phyloP scores from a whole-genome alignment of 2,329 filamentous ascomycete species.

The Zasmidium cellare region DNA sequence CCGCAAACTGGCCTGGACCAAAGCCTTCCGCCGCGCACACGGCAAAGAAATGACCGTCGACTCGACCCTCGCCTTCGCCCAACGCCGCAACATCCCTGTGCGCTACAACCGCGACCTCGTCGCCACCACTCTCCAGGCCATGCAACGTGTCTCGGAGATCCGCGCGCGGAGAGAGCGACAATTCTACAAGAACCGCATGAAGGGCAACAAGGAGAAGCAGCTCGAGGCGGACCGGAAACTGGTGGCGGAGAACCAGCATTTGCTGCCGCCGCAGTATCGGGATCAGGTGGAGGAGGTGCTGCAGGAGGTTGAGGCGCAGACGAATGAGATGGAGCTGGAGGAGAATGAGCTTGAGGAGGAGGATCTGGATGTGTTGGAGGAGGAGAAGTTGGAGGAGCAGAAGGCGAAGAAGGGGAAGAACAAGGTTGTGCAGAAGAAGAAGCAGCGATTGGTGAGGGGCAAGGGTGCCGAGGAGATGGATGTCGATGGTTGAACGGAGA shows the following conservation, averaged over 20 bases:
- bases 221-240: slow-evolving; percentile 79
- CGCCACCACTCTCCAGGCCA: slow-evolving; percentile 82
- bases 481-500: slow-evolving; percentile 33
- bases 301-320: slow-evolving; percentile 55
- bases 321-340: slow-evolving; percentile 55
- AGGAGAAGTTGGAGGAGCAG: slow-evolving; percentile 41
- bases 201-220: slow-evolving; percentile 82
- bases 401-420: slow-evolving; percentile 27
- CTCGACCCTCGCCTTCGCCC: slow-evolving; percentile 86
- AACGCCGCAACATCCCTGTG: slow-evolving; percentile 88
- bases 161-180: slow-evolving; percentile 77
- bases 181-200: slow-evolving; percentile 93
- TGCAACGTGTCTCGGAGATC: slow-evolving; percentile 88
- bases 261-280: slow-evolving; percentile 65
- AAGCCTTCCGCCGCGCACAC: slow-evolving; percentile 80
- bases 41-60: slow-evolving; percentile 90
- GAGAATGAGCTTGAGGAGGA: slow-evolving; percentile 60
- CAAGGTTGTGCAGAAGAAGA: slow-evolving; percentile 44
- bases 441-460: slow-evolving; percentile 48
- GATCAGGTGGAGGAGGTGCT: slow-evolving; percentile 52
- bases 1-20: slow-evolving; percentile 95
- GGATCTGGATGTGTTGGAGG: slow-evolving; percentile 36
- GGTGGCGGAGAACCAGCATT: slow-evolving; percentile 87
- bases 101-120: slow-evolving; percentile 95
- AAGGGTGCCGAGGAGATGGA: slow-evolving; percentile 45